Conservation (phyloP, 306 rosid species). For the Notholithocarpus densiflorus region DNA sequence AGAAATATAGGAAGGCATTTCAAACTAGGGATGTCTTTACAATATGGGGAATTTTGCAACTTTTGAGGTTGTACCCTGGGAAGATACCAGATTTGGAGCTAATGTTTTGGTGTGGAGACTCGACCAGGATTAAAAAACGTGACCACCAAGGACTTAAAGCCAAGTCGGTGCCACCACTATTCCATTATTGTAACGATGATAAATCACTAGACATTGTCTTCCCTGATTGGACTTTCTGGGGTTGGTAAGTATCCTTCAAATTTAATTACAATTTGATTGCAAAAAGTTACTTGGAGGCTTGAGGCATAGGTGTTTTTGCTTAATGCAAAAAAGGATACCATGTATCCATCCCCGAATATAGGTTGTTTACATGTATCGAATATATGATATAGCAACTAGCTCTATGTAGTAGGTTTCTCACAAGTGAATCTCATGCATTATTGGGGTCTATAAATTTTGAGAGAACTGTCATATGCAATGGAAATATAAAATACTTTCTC, state of each 20-base stretch:
- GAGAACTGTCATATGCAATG: too few relatives aligned
- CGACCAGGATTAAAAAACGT: constrained; percentile 12
- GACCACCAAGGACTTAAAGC: neutral
- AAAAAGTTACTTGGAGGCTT: too few relatives aligned
- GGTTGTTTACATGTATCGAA: too few relatives aligned
- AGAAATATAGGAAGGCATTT: constrained; percentile 14
- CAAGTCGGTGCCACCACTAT: constrained; percentile 37
- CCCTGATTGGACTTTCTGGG: constrained; percentile 66
- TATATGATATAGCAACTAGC: too few relatives aligned
- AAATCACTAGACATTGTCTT: constrained; percentile 38
- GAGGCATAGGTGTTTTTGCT: too few relatives aligned
- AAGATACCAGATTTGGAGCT: constrained; percentile 46
- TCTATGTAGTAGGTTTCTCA: too few relatives aligned
- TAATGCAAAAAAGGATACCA: too few relatives aligned
- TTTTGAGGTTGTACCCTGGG: constrained; percentile 47
- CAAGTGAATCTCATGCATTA: too few relatives aligned
- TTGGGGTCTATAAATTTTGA: too few relatives aligned
- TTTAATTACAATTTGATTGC: too few relatives aligned
- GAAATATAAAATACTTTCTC: too few relatives aligned
- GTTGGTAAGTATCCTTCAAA: constrained; percentile 36
- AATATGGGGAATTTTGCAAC: constrained; percentile 52
- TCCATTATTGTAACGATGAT: constrained; percentile 43
- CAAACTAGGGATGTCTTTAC: constrained; percentile 53
- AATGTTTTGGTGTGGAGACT: constrained; percentile 45
- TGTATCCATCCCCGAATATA: too few relatives aligned